These are phyloP conservation scores for Fusarium dimerum DNA, from an alignment of 2,329 filamentous ascomycete genomes.

Conservation along the genomic window DNA sequence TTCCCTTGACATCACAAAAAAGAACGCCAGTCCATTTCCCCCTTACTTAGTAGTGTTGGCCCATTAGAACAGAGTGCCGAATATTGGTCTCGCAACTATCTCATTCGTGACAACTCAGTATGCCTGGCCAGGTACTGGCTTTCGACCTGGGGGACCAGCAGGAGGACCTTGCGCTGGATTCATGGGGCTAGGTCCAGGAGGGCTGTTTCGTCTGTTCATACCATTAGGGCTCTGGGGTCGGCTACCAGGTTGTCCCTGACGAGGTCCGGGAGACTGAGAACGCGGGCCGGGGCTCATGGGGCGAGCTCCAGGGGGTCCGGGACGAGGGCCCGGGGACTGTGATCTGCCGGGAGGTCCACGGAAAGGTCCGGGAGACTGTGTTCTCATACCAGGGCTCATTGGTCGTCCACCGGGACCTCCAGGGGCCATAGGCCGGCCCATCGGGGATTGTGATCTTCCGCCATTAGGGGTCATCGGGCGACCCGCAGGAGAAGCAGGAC, in stretches of 20 bases:
- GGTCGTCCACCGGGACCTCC: conserved; percentile 27
- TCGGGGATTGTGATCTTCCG: conserved; percentile 32
- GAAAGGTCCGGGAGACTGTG: conserved; percentile 23
- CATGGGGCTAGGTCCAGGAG: conserved; percentile 49
- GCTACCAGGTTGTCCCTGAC: conserved; percentile 28
- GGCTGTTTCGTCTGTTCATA: conserved; percentile 42
- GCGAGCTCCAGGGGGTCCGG: conserved; percentile 29
- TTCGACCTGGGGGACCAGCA: conserved; percentile 50
- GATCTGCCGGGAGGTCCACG: conserved; percentile 31
- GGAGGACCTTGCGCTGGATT: conserved; percentile 41
- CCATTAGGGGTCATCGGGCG: conserved; percentile 32
- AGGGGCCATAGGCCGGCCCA: conserved; percentile 35
- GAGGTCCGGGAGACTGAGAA: conserved; percentile 48
- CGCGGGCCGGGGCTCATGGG: conserved; percentile 42
- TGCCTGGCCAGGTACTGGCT: conserved; percentile 59
- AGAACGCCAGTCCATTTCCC: conserved; percentile 33
- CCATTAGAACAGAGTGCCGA: conserved; percentile 13
- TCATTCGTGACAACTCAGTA: conserved; percentile 34
- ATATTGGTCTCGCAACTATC: conserved; percentile 12
- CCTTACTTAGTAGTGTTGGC: conserved; percentile 22
- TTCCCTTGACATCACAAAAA: conserved; percentile 28
- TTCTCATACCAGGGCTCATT: conserved; percentile 35
- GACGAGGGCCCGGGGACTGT: conserved; percentile 17
- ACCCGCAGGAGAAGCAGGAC: conserved; percentile 41
- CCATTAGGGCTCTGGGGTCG: conserved; percentile 44